These are phyloP conservation scores for Parafenestella ontariensis DNA, from an alignment of 2,329 filamentous ascomycete species.

Conservation along the genomic window DNA sequence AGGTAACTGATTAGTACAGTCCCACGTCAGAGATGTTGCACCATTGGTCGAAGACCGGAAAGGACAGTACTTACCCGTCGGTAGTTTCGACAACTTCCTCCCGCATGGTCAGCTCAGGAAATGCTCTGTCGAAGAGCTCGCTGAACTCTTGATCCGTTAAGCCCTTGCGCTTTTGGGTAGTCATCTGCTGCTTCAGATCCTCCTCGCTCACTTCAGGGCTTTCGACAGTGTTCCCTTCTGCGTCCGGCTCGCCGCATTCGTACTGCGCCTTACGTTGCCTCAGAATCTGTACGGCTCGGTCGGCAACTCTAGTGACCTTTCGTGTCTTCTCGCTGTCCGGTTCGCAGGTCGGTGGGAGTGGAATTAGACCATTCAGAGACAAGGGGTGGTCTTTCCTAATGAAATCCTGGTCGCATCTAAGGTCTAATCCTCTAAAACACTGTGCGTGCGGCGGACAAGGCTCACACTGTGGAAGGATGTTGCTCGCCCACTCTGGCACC, in stretches of 20 bases:
- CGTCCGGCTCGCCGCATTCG: slow-evolving; percentile 81
- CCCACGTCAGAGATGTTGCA: slow-evolving; percentile 36
- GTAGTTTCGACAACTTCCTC: slow-evolving; percentile 66
- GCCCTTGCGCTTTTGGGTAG: slow-evolving; percentile 77
- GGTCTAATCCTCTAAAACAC: slow-evolving; percentile 79
- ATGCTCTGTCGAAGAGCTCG: slow-evolving; percentile 78
- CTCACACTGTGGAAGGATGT: slow-evolving; percentile 82
- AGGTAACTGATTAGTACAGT: slow-evolving; percentile 84
- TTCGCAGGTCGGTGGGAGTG: slow-evolving; percentile 89
- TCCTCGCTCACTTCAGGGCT: slow-evolving; percentile 71
- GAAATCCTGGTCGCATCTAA: slow-evolving; percentile 85
- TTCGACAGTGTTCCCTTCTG: slow-evolving; percentile 65
- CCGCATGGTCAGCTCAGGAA: slow-evolving; percentile 71
- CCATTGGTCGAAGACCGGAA: slow-evolving; percentile 27
- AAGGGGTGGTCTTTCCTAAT: slow-evolving; percentile 84
- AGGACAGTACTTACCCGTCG: slow-evolving; percentile 62
- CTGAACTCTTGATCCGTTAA: slow-evolving; percentile 91
- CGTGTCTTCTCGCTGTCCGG: slow-evolving; percentile 92
- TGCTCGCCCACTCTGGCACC: slow-evolving; percentile 75
- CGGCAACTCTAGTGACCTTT: slow-evolving; percentile 84
- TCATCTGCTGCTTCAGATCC: slow-evolving; percentile 79
- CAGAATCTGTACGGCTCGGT: slow-evolving; percentile 86
- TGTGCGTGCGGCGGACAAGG: slow-evolving; percentile 89
- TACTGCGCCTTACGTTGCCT: slow-evolving; percentile 85
- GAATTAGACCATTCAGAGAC: slow-evolving; percentile 79